Percentiles rank a stretch among this genome's conserved stretches.
These are phyloP conservation scores for Claviceps paspali DNA, from an alignment of 2,329 filamentous ascomycete genomes.

Conservation along the genomic window DNA sequence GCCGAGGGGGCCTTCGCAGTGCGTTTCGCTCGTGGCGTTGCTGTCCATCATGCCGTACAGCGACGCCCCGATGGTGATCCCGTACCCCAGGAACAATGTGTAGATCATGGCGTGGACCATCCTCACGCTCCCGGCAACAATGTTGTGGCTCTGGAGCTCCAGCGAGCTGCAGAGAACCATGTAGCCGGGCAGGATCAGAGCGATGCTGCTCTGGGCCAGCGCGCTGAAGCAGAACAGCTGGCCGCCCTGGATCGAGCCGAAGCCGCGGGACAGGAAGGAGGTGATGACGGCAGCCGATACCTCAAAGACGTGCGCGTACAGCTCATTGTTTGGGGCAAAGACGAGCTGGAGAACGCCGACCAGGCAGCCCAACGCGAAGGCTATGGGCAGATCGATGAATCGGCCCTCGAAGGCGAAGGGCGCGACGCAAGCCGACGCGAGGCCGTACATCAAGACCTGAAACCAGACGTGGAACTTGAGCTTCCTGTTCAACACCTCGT, in stretches of 20 bases:
- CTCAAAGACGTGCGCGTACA: conserved; percentile 43
- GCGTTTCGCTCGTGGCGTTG: conserved; percentile 30
- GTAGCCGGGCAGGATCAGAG: conserved; percentile 54
- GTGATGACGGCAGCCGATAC: conserved; percentile 45
- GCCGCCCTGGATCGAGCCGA: conserved; percentile 47
- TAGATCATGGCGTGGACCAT: conserved; percentile 67
- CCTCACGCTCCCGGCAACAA: conserved; percentile 57
- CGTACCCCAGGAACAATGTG: conserved; percentile 58
- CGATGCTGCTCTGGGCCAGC: conserved; percentile 58
- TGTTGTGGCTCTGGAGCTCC: conserved; percentile 54
- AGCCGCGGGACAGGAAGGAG: conserved; percentile 52
- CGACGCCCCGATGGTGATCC: conserved; percentile 53
- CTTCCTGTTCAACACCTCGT: conserved; percentile 33
- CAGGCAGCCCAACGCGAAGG: conserved; percentile 60
- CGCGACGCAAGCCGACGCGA: conserved; percentile 61
- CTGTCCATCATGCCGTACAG: conserved; percentile 49
- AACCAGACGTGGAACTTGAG: conserved; percentile 35
- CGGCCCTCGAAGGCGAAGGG: conserved; percentile 69
- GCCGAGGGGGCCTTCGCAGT: conserved; percentile 29
- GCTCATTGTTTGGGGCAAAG: conserved; percentile 55
- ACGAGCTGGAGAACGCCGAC: conserved; percentile 63
- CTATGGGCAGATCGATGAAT: conserved; percentile 62
- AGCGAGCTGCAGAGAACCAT: conserved; percentile 33
- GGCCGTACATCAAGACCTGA: conserved; percentile 53
- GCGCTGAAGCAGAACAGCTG: conserved; percentile 56